Percentiles rank a stretch among this genome's conserved stretches.
Evolutionary conservation across 371 early-diverging fungal genomes (phyloP).

Genomic region (Lichtheimia hyalospora): DNA sequence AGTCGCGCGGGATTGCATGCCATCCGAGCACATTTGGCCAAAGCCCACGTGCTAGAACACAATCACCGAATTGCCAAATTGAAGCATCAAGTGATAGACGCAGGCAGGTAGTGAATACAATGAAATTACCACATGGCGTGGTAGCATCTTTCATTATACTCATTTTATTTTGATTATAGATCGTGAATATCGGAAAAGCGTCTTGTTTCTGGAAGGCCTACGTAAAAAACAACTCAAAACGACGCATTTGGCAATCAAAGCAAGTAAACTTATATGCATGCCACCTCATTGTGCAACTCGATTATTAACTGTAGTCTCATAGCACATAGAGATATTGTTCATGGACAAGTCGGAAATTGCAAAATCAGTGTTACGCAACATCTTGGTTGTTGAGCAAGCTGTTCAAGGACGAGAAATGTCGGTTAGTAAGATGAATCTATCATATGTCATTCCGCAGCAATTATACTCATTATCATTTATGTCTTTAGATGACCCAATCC

Average conservation of each 20-base stretch:
- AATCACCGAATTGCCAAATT: constrained; percentile 4
- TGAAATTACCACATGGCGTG: neutral
- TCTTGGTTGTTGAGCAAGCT: constrained; percentile 10
- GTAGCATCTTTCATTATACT: too few relatives aligned
- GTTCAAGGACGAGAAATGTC: constrained; percentile 7
- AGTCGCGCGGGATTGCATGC: neutral
- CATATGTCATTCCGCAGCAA: too few relatives aligned
- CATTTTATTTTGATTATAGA: neutral
- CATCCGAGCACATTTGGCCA: neutral
- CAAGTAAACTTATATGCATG: neutral
- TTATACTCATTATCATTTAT: too few relatives aligned
- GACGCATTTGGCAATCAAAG: constrained; percentile 10
- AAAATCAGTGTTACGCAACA: constrained; percentile 10
- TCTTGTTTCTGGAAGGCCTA: constrained; percentile 9
- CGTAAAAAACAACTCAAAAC: constrained; percentile 13
- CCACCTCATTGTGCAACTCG: neutral
- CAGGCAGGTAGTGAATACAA: neutral
- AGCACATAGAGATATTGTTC: constrained; percentile 14
- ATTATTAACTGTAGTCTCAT: neutral
- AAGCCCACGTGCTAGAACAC: too few relatives aligned
- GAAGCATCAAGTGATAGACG: neutral
- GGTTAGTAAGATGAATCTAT: constrained; percentile 5
- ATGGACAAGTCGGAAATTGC: constrained; percentile 17
- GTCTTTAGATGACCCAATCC: neutral
- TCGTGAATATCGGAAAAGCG: constrained; percentile 10